Conservation (phyloP, 2,329 filamentous ascomycete species). For the Xylaria sp. region DNA sequence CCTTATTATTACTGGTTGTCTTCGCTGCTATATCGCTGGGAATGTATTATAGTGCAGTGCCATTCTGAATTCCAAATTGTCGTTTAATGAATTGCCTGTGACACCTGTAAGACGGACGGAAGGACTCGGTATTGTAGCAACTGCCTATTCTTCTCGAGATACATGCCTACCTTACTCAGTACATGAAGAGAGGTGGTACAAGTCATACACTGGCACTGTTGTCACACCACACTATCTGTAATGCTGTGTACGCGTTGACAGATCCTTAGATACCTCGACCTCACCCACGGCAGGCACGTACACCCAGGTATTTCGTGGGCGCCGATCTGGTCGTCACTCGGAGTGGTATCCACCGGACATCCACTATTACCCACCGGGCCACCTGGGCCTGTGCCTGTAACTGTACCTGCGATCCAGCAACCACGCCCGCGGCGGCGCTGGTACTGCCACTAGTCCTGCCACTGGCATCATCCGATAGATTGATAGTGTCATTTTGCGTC, state of each 20-base stretch:
- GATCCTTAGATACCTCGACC: too few species aligned
- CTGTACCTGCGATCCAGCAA: background rate
- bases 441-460: background rate
- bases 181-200: too few species aligned
- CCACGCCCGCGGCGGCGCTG: background rate
- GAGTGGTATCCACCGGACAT: constrained; percentile 26
- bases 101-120: background rate
- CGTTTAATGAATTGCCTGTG: background rate
- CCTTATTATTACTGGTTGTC: background rate
- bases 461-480: constrained; percentile 17
- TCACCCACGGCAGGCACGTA: too few species aligned
- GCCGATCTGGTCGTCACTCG: constrained; percentile 19
- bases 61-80: constrained; percentile 7
- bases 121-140: too few species aligned
- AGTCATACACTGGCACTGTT: too few species aligned
- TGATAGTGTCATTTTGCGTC: constrained; percentile 24
- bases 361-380: constrained; percentile 11
- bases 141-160: too few species aligned
- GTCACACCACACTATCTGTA: too few species aligned
- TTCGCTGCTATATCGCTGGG: background rate
- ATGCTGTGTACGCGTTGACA: too few species aligned
- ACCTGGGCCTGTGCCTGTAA: too few species aligned
- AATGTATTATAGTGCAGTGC: background rate
- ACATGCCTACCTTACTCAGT: too few species aligned
- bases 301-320: background rate